These are phyloP conservation scores for Phytophthora kernoviae DNA, from an alignment of 352 stramenopile species.

Conservation along the genomic window DNA sequence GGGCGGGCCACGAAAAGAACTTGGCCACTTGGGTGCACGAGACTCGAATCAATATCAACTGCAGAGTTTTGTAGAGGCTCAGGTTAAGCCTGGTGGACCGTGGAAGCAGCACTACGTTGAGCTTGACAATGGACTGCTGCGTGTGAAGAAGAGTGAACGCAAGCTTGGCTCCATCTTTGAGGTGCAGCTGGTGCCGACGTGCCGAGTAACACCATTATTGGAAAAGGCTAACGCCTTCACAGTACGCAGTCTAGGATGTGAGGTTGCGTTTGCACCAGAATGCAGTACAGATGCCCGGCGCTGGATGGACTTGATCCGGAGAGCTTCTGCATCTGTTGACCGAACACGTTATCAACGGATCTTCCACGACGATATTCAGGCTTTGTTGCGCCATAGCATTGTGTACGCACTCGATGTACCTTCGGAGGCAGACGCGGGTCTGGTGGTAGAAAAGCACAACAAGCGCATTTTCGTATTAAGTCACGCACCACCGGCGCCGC, in stretches of 20 bases:
- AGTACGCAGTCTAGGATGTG: slow-evolving; percentile 51
- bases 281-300: slow-evolving; percentile 42
- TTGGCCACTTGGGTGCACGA: not conserved
- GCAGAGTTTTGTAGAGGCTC: slow-evolving; percentile 64
- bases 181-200: slow-evolving; percentile 57
- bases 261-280: slow-evolving; percentile 52
- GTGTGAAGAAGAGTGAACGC: slow-evolving; percentile 66
- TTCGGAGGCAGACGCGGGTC: slow-evolving; percentile 23
- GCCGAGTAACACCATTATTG: slow-evolving; percentile 36
- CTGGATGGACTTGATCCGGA: slow-evolving; percentile 54
- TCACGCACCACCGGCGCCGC: slow-evolving; percentile 29
- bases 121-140: slow-evolving; percentile 66
- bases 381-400: slow-evolving; percentile 51
- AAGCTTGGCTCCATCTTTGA: slow-evolving; percentile 60
- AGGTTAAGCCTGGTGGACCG: slow-evolving; percentile 41
- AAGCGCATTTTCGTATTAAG: slow-evolving; percentile 70
- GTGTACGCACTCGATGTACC: slow-evolving; percentile 52
- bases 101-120: slow-evolving; percentile 74
- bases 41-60: slow-evolving; percentile 32
- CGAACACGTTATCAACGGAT: slow-evolving; percentile 43
- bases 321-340: slow-evolving; percentile 28
- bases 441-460: slow-evolving; percentile 63
- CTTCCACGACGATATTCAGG: slow-evolving; percentile 57
- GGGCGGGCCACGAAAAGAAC: slow-evolving; percentile 14
- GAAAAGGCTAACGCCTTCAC: slow-evolving; percentile 65